Percentiles rank a stretch among this genome's conserved stretches.
Conservation (phyloP, 345 rosid species). For the Lepidium africanum region DNA sequence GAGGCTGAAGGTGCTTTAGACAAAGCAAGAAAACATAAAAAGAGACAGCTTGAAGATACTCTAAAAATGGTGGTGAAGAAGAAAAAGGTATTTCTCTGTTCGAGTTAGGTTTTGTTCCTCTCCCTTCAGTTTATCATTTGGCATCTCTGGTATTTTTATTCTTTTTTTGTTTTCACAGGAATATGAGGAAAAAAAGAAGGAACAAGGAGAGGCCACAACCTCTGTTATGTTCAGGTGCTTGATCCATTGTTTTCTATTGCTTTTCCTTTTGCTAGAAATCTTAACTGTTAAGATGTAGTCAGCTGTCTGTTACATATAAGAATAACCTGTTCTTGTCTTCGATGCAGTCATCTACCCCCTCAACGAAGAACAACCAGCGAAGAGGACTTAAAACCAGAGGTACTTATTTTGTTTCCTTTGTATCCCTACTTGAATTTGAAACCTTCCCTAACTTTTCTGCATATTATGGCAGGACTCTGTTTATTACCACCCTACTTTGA, state of each 20-base stretch:
- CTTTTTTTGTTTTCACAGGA: conserved; percentile 44
- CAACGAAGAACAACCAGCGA: conserved; percentile 67
- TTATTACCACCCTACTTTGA: conserved; percentile 89
- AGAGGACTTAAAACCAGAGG: conserved; percentile 92
- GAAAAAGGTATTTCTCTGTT: conserved; percentile 52
- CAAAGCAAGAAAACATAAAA: conserved; percentile 98
- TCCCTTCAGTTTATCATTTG: background rate
- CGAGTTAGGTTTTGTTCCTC: background rate
- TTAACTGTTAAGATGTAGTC: conserved; percentile 5
- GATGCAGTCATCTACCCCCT: conserved; percentile 82
- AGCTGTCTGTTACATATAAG: background rate
- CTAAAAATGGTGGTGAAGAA: conserved; percentile 82
- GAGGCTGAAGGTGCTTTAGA: conserved; percentile 99
- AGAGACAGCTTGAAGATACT: conserved; percentile 98
- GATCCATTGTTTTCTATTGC: background rate
- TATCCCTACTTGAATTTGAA: background rate
- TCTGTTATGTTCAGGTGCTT: conserved; percentile 95
- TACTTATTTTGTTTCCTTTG: conserved; percentile 26
- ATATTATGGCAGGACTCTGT: conserved; percentile 77
- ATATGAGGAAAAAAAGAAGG: conserved; percentile 86
- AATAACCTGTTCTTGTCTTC: background rate
- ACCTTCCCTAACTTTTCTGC: conserved; percentile 5
- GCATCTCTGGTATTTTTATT: background rate
- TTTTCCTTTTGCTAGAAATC: background rate
- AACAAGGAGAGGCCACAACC: conserved; percentile 83